Evolutionary conservation across 306 rosid genomes (phyloP).

Genomic region (Cicer pinnatifidum): DNA sequence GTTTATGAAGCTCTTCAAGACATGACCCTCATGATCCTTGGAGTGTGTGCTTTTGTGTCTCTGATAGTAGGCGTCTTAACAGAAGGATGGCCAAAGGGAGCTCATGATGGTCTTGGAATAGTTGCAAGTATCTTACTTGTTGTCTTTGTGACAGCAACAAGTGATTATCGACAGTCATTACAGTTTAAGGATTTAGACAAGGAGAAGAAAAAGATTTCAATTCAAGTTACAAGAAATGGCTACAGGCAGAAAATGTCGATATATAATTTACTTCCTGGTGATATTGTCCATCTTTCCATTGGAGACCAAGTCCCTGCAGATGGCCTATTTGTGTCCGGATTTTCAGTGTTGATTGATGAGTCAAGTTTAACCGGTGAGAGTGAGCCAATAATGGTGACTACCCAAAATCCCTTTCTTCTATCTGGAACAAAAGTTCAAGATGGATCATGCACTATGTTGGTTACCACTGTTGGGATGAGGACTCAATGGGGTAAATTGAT

Average conservation of each 20-base stretch:
- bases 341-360: constrained; percentile 82
- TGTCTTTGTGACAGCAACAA: constrained; percentile 86
- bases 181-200: constrained; percentile 96
- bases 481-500: constrained; percentile 97
- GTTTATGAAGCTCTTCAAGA: constrained; percentile 94
- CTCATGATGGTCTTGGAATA: constrained; percentile 97
- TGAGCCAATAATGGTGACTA: constrained; percentile 78
- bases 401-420: constrained; percentile 79
- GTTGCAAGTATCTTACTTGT: constrained; percentile 89
- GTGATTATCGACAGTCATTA: constrained; percentile 87
- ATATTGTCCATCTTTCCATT: constrained; percentile 81
- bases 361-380: constrained; percentile 98
- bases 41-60: constrained; percentile 82
- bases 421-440: constrained; percentile 97
- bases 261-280: constrained; percentile 86
- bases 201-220: constrained; percentile 84
- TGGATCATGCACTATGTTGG: constrained; percentile 88
- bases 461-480: constrained; percentile 95
- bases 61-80: constrained; percentile 70
- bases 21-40: constrained; percentile 95
- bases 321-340: constrained; percentile 83
- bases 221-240: constrained; percentile 91
- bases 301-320: constrained; percentile 97
- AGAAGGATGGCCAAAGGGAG: constrained; percentile 96
- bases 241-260: constrained; percentile 88